Conservation (phyloP, 2,329 filamentous ascomycete species). For the Nothophoma quercina region DNA sequence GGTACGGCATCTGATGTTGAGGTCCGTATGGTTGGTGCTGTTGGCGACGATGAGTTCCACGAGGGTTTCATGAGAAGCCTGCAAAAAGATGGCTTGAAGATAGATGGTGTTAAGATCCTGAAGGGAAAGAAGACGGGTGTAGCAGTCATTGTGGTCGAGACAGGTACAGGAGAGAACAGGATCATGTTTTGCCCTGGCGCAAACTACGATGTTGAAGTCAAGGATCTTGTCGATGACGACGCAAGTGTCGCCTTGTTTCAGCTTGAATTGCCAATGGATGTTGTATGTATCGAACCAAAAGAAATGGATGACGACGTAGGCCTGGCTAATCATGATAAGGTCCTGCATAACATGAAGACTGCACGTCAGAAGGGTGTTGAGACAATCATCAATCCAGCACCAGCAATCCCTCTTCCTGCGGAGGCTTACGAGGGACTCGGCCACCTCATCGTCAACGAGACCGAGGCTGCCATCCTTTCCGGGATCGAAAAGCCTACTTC, state of each 20-base stretch:
- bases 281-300: conserved; percentile 32
- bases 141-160: conserved; percentile 59
- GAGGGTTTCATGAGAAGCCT: conserved; percentile 51
- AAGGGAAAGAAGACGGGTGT: conserved; percentile 56
- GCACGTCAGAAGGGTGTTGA: conserved; percentile 45
- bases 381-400: conserved; percentile 85
- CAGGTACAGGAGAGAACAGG: conserved; percentile 56
- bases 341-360: conserved; percentile 47
- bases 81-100: conserved; percentile 54
- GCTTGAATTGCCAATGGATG: conserved; percentile 55
- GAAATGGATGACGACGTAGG: neutral
- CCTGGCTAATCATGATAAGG: conserved; percentile 24
- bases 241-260: conserved; percentile 56
- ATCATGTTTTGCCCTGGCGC: conserved; percentile 59
- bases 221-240: conserved; percentile 50
- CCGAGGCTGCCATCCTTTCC: conserved; percentile 79
- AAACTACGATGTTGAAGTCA: conserved; percentile 51
- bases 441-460: conserved; percentile 90
- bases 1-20: conserved; percentile 44
- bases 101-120: conserved; percentile 49
- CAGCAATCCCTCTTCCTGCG: conserved; percentile 71
- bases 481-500: conserved; percentile 53
- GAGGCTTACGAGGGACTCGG: conserved; percentile 72
- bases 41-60: conserved; percentile 57
- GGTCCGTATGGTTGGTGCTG: conserved; percentile 59